Conservation (phyloP, 2,329 filamentous ascomycete species). For the Fusarium sp. region DNA sequence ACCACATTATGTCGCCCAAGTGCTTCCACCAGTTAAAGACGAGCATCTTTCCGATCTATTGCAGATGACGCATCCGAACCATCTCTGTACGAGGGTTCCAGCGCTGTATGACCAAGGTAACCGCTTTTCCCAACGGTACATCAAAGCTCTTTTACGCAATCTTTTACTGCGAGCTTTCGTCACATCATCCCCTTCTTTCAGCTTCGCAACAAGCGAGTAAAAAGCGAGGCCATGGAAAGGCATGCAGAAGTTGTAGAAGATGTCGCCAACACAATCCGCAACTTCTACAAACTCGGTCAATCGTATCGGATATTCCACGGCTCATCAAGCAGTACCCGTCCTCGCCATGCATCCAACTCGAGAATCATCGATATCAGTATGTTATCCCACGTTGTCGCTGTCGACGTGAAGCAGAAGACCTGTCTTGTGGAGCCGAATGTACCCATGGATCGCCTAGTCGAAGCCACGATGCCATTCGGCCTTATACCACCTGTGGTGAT, state of each 20-base stretch:
- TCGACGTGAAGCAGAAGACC: conserved; percentile 12
- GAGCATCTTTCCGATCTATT: background rate
- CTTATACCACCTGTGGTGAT: conserved; percentile 77
- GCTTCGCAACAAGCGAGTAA: too few relatives aligned
- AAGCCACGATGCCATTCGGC: conserved; percentile 67
- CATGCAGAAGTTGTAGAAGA: conserved; percentile 61
- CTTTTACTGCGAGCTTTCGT: too few relatives aligned
- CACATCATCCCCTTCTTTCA: too few relatives aligned
- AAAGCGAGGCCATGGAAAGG: conserved; percentile 58
- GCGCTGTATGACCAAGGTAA: rapidly evolving
- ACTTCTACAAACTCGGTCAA: conserved; percentile 60
- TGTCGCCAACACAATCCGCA: conserved; percentile 60
- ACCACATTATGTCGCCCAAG: too few relatives aligned
- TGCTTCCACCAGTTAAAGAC: too few relatives aligned
- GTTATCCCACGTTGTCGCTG: conserved; percentile 31
- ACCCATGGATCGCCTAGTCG: conserved; percentile 75
- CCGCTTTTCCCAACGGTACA: rapidly evolving
- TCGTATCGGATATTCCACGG: conserved; percentile 82
- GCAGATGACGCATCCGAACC: rapidly evolving
- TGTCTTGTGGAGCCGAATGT: conserved; percentile 77
- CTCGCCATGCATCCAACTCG: conserved; percentile 52
- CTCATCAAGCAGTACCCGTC: conserved; percentile 79
- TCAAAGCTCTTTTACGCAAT: background rate
- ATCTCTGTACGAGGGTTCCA: background rate
- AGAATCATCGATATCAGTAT: conserved; percentile 44